These are phyloP conservation scores for Telfairia occidentalis DNA, from an alignment of 331 rosid species.

Conservation along the genomic window DNA sequence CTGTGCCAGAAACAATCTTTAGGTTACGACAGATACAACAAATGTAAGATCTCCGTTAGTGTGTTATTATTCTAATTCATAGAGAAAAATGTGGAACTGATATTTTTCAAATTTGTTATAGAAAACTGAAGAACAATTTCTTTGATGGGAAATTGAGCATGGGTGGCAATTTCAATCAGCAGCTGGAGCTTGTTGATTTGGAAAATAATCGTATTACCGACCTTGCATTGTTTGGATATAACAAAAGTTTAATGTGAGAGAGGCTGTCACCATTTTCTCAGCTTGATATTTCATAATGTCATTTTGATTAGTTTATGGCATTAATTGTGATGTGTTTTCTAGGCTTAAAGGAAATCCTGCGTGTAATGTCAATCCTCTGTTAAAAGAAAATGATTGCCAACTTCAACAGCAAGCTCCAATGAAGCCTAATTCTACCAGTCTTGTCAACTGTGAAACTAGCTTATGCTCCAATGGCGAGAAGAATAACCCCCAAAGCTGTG, in stretches of 20 bases:
- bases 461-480: conserved; percentile 25
- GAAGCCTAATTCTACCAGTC: conserved; percentile 6
- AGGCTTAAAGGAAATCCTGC: background rate
- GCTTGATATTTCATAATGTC: background rate
- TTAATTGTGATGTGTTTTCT: background rate
- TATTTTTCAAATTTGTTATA: background rate
- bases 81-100: background rate
- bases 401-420: background rate
- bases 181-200: conserved; percentile 37
- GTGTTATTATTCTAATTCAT: background rate
- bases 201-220: conserved; percentile 26
- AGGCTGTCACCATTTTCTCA: background rate
- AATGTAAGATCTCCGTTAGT: conserved; percentile 43
- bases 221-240: conserved; percentile 9
- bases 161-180: background rate
- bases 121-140: conserved; percentile 21
- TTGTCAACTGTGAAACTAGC: conserved; percentile 23
- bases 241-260: conserved; percentile 37
- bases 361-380: background rate
- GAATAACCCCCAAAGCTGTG: conserved; percentile 43
- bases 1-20: conserved; percentile 50
- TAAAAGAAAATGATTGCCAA: background rate
- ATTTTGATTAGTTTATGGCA: background rate
- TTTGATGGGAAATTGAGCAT: conserved; percentile 21
- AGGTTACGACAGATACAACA: conserved; percentile 56